phyloP scores from a whole-genome alignment of 345 rosid genomes.

The Populus pruinosa region DNA sequence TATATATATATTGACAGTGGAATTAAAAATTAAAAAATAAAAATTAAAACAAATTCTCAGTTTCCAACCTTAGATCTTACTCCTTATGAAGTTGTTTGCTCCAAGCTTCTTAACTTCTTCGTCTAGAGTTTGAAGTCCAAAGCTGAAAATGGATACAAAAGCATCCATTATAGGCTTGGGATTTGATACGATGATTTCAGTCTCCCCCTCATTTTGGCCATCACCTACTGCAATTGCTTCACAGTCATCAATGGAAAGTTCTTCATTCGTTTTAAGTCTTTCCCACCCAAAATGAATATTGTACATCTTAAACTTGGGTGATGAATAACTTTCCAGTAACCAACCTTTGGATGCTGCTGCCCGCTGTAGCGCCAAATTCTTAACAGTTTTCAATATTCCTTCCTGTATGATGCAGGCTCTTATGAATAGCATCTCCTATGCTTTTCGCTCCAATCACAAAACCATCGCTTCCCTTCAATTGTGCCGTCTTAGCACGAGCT shows the following conservation, averaged over 20 bases:
- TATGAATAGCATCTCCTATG: conserved; percentile 16
- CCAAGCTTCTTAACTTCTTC: no score
- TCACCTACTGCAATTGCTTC: conserved; percentile 18
- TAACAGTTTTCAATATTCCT: conserved; percentile 20
- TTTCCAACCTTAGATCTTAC: no score
- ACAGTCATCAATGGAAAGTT: conserved; percentile 11
- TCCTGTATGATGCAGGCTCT: conserved; percentile 12
- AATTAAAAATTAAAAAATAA: no score
- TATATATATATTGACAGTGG: no score
- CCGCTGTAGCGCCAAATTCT: conserved; percentile 10
- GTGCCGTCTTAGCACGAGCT: conserved; percentile 21
- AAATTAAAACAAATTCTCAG: no score
- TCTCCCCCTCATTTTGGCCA: conserved; percentile 19
- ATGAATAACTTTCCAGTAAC: conserved; percentile 21
- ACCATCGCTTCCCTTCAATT: conserved; percentile 31
- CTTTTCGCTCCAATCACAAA: conserved; percentile 22
- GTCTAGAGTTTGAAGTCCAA: no score
- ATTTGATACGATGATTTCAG: conserved; percentile 19
- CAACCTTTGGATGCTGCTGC: conserved; percentile 10
- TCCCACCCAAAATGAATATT: conserved; percentile 31
- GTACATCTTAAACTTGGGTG: conserved; percentile 28
- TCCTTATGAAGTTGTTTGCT: no score
- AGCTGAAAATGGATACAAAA: no score
- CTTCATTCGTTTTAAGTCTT: conserved; percentile 21
- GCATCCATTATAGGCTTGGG: no score